These are phyloP conservation scores for Salicornia ramosissima DNA, from an alignment of 148 eudicot species.

Conservation along the genomic window DNA sequence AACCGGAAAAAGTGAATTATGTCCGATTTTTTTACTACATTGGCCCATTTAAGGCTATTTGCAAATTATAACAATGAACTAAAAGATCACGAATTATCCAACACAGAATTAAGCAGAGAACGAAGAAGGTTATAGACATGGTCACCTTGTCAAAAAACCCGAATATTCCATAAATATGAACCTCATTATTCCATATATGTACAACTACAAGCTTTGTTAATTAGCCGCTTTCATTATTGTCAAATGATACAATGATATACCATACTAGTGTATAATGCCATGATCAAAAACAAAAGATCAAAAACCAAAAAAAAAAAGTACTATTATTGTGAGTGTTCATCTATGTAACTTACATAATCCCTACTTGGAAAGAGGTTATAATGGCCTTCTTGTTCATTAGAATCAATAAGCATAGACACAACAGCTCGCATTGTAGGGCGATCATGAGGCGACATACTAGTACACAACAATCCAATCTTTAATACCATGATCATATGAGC, in stretches of 20 bases:
- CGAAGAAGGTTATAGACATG: too few relatives aligned
- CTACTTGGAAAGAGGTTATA: constrained; percentile 35
- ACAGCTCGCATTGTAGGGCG: constrained; percentile 81
- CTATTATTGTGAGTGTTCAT: constrained; percentile 18
- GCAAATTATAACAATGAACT: too few relatives aligned
- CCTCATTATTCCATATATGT: constrained; percentile 23
- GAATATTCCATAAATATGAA: constrained; percentile 2
- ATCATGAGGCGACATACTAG: constrained; percentile 56
- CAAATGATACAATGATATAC: constrained; percentile 7
- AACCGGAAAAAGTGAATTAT: too few relatives aligned
- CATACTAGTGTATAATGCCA: background rate
- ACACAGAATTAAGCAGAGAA: too few relatives aligned
- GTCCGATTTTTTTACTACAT: too few relatives aligned
- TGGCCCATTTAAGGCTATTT: too few relatives aligned
- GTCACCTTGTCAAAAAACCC: background rate
- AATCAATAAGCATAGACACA: constrained; percentile 67
- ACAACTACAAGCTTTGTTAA: constrained; percentile 27
- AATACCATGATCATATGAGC: constrained; percentile 59
- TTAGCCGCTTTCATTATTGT: constrained; percentile 20
- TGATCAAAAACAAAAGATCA: constrained; percentile 4
- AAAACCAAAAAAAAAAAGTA: background rate
- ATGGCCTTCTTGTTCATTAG: constrained; percentile 34
- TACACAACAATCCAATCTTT: constrained; percentile 78
- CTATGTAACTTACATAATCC: constrained; percentile 27
- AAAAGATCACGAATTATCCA: too few relatives aligned